Conservation (phyloP, 768 basidiomycete species). For the Russula lepida region DNA sequence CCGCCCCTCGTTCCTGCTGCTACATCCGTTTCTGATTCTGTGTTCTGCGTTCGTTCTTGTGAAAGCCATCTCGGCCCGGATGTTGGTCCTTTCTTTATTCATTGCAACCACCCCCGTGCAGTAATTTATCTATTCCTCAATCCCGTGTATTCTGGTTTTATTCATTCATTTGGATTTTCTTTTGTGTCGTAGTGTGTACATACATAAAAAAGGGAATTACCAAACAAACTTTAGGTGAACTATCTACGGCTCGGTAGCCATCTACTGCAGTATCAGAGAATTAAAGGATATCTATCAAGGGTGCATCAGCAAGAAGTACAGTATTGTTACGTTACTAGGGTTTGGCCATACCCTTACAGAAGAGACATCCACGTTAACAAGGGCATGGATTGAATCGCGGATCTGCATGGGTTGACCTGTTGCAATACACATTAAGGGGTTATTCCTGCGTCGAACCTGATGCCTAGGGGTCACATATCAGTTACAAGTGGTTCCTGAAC, state of each 20-base stretch:
- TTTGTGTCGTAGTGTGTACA: neutral
- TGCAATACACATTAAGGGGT: too few relatives aligned
- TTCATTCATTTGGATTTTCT: neutral
- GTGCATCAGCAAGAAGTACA: neutral
- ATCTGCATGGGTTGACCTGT: too few relatives aligned
- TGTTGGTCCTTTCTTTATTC: neutral
- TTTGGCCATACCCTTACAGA: too few relatives aligned
- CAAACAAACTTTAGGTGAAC: neutral
- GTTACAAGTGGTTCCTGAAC: too few relatives aligned
- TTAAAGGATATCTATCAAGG: too few relatives aligned
- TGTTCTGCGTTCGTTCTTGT: neutral
- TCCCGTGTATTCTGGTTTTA: neutral
- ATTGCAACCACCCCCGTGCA: neutral
- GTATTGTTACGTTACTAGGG: too few relatives aligned
- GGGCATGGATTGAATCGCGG: too few relatives aligned
- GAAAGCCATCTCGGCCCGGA: neutral
- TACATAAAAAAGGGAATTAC: neutral
- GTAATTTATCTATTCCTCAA: conserved; percentile 5
- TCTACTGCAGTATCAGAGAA: too few relatives aligned
- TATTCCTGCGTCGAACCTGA: too few relatives aligned
- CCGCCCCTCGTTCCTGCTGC: neutral
- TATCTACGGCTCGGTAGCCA: neutral
- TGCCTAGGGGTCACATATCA: too few relatives aligned
- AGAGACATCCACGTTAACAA: too few relatives aligned
- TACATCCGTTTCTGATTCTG: neutral